Evolutionary conservation across 257 asterid species (phyloP).

Genomic region (Paraleonurus japonicus): DNA sequence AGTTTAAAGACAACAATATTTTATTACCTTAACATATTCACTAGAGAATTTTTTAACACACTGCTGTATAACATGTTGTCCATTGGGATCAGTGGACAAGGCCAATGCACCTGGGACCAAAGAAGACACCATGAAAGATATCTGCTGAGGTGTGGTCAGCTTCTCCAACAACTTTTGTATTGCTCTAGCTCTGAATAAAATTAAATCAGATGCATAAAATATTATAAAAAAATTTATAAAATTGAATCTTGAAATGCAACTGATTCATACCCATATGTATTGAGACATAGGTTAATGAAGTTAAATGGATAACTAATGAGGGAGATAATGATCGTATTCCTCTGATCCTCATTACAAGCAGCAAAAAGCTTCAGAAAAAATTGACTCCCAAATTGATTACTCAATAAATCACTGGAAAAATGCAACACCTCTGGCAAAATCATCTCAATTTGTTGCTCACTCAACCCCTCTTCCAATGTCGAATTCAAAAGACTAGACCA

Average conservation of each 20-base stretch:
- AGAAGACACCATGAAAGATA: conserved; percentile 40
- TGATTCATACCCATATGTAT: conserved; percentile 54
- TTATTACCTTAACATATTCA: conserved; percentile 62
- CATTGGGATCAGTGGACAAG: conserved; percentile 62
- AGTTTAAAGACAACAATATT: conserved; percentile 1
- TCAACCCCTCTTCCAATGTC: conserved; percentile 38
- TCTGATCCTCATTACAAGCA: conserved; percentile 60
- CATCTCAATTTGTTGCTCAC: conserved; percentile 38
- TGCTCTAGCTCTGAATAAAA: conserved; percentile 48
- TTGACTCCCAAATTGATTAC: conserved; percentile 55
- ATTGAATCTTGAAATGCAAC: background rate
- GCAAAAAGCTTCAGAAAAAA: conserved; percentile 55
- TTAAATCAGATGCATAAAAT: background rate
- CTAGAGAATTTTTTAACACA: conserved; percentile 47
- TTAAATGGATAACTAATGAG: conserved; percentile 33
- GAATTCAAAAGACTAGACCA: conserved; percentile 42
- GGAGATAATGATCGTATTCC: conserved; percentile 50
- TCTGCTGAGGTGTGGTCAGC: conserved; percentile 52
- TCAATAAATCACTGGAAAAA: conserved; percentile 40
- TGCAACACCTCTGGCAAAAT: conserved; percentile 42
- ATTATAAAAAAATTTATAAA: background rate
- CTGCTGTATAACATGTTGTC: conserved; percentile 58
- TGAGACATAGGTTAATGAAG: conserved; percentile 45
- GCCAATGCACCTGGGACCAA: conserved; percentile 40
- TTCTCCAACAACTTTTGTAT: conserved; percentile 56